phyloP scores from a whole-genome alignment of 805 yeast species.

The Metschnikowia picachoensis region DNA sequence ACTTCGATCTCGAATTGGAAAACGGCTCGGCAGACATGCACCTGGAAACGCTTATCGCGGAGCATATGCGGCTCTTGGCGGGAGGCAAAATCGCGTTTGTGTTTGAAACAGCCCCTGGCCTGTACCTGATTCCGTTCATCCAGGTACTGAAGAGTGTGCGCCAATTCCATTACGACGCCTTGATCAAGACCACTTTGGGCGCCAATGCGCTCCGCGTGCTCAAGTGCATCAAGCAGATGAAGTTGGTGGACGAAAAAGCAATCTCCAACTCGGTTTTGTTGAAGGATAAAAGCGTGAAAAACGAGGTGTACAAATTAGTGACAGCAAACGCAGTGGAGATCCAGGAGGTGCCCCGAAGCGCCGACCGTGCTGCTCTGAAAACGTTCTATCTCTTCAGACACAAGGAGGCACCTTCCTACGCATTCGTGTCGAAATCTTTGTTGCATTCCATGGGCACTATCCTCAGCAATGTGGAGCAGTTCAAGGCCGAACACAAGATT shows the following conservation, averaged over 20 bases:
- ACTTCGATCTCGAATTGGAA: neutral
- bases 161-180: constrained; percentile 50
- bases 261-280: constrained; percentile 72
- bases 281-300: constrained; percentile 72
- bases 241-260: constrained; percentile 79
- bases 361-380: constrained; percentile 86
- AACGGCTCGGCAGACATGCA: constrained; percentile 17
- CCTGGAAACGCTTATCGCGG: constrained; percentile 39
- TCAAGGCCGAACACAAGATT: constrained; percentile 59
- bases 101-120: constrained; percentile 50
- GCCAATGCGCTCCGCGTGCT: constrained; percentile 65
- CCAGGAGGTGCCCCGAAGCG: constrained; percentile 91
- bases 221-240: constrained; percentile 67
- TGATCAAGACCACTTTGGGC: constrained; percentile 61
- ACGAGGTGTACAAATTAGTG: constrained; percentile 62
- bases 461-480: constrained; percentile 45
- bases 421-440: constrained; percentile 38
- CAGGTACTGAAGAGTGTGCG: constrained; percentile 45
- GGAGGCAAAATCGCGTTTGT: constrained; percentile 54
- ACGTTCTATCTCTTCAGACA: constrained; percentile 80
- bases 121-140: constrained; percentile 60
- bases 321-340: constrained; percentile 73
- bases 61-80: constrained; percentile 68
- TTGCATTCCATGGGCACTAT: constrained; percentile 51
- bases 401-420: constrained; percentile 36